phyloP scores from a whole-genome alignment of 2,329 filamentous ascomycete genomes.

The Tolypocladium amazonense region DNA sequence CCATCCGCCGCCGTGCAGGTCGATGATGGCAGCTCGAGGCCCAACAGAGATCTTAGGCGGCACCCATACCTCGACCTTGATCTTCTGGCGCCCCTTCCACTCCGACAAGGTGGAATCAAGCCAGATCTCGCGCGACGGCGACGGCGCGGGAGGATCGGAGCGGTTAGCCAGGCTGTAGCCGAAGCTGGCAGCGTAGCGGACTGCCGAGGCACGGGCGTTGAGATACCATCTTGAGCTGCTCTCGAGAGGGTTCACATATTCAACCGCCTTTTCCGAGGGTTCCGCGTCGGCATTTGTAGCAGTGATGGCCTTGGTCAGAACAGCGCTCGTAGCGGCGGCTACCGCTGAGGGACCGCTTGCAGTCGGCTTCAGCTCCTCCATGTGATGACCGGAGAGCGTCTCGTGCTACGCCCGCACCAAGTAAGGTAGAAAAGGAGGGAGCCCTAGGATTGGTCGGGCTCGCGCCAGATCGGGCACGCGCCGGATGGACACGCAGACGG shows the following conservation, averaged over 20 bases:
- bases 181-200: conserved; percentile 32
- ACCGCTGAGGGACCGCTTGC: conserved; percentile 1
- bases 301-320: conserved; percentile 9
- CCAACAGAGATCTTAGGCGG: conserved; percentile 21
- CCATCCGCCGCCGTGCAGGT: conserved; percentile 60
- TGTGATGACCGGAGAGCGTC: neutral
- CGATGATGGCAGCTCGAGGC: conserved; percentile 45
- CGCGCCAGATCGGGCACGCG: neutral
- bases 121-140: conserved; percentile 26
- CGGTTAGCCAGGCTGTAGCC: conserved; percentile 32
- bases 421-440: neutral
- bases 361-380: conserved; percentile 5
- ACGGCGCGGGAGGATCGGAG: conserved; percentile 26
- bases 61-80: conserved; percentile 37
- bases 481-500: neutral
- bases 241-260: conserved; percentile 34
- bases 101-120: conserved; percentile 31
- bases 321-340: conserved; percentile 1
- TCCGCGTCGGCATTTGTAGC: conserved; percentile 16
- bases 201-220: conserved; percentile 28
- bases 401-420: neutral
- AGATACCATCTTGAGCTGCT: conserved; percentile 32
- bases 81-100: conserved; percentile 24
- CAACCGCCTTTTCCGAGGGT: conserved; percentile 20
- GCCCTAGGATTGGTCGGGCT: neutral